Evolutionary conservation across 495 filamentous ascomycete species (phyloP), one percentile per base, ranked within the genome.

Genomic region (Thermothielavioides terrestris): DNA sequence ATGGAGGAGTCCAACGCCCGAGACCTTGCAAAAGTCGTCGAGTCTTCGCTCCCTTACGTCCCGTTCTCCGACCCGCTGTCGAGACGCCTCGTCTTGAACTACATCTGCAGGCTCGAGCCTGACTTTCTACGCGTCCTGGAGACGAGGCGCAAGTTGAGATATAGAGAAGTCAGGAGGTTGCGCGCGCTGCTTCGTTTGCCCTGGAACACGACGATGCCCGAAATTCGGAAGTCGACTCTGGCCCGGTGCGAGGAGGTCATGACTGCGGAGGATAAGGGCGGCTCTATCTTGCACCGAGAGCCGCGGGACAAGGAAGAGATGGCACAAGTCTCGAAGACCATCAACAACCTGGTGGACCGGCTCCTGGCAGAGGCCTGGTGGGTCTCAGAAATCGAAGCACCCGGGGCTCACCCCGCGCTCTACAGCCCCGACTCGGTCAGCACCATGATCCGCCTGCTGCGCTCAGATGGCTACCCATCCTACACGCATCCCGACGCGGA

Each of bases 381-480:
- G 26, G 20, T 21, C 6, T 40, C 51, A 3, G 53, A 57, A 22
- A 14, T 22, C n/a, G 45, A 65, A 5, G 35, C 37, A n/a, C 38
- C 46, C 9, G 38, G 38, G 4, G 30, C 31, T 6, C 32, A 50
- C 2, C 49, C 42, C 4, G 20, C 52, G 1, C 37, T 32, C 7
- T 22, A 31, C 17, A 63, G 58, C 25, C 56, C 52, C n/a, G 61
- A 68, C n/a, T 68, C 65, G n/a, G 52, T 59, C 4, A 38, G 26
- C 32, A 59, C 55, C 18, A 47, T 54, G 35, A 59, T 66, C n/a
- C 51, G 57, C 6, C 40, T 64, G 57, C 40, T 68, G 20, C 40
- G 54, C 8, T 60, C 59, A 1, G 63, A 66, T 1, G 61, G 61
- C 25, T 71, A 68, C 49, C 70, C 70, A 12, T 39, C 55, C 21